These are phyloP conservation scores for Fusarium nanum DNA, from an alignment of 2,329 filamentous ascomycete genomes.

Conservation along the genomic window DNA sequence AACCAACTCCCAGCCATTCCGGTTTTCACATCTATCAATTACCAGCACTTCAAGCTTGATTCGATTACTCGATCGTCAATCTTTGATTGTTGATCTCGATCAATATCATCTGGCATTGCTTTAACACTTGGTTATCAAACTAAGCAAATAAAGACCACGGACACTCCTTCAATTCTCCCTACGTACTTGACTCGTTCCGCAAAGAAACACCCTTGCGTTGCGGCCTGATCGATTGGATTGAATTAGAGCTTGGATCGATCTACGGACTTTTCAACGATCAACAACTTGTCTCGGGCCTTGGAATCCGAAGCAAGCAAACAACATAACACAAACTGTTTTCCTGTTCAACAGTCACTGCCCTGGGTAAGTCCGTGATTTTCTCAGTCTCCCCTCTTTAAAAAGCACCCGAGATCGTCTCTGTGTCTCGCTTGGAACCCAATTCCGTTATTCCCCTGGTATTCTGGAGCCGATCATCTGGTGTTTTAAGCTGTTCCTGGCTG, in stretches of 20 bases:
- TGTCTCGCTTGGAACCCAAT: constrained; percentile 6
- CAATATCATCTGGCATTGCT: neutral
- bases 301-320: constrained; percentile 19
- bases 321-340: constrained; percentile 1
- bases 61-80: constrained; percentile 9
- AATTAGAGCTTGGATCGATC: constrained; percentile 29
- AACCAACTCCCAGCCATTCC: constrained; percentile 2
- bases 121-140: constrained; percentile 5
- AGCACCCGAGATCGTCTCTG: neutral
- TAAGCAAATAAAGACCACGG: constrained; percentile 10
- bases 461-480: constrained; percentile 21
- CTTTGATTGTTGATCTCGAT: neutral
- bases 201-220: constrained; percentile 35
- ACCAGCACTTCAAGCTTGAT: neutral
- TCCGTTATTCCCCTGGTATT: constrained; percentile 3
- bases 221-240: constrained; percentile 37
- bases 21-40: neutral
- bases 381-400: neutral
- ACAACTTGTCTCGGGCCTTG: constrained; percentile 26
- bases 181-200: constrained; percentile 2
- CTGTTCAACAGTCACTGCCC: constrained; percentile 9
- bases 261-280: constrained; percentile 8
- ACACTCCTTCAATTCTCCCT: neutral
- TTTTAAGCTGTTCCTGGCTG: constrained; percentile 32
- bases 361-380: constrained; percentile 26